Evolutionary conservation across 2,329 filamentous ascomycete genomes (phyloP), one percentile per base, ranked within the genome.

Genomic region (Venturia asperata): DNA sequence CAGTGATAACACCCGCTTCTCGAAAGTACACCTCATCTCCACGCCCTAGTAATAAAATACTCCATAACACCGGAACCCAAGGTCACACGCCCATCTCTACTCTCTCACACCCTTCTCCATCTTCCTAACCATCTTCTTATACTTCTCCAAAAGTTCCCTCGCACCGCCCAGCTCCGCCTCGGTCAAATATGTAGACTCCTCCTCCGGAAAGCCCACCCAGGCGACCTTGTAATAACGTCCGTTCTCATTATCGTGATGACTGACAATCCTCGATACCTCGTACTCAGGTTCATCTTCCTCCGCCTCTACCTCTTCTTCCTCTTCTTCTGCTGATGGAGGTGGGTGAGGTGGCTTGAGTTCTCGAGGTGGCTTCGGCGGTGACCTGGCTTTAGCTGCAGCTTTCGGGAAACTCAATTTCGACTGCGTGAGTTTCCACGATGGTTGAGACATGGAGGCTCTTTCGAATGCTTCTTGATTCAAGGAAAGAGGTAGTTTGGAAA

Each of bases 141-240:
- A 64, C 15, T 60, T 39, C n/a, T 47, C 27, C 37, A 64, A 27
- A 24, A 64, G 19, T 27, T 64, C 39, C 39, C 24, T 47, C 5
- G 63, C 63, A 34, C 45, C 37, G 19, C 7, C 19, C 34, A 64
- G 45, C 21, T 64, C 63, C 19, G 17, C 63, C 37, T 64, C 49
- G 27, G 63, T 56, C 63, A 64, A 30, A 4, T 39, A 64, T 11
- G 63, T 64, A 19, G 30, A 39, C 4, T 64, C 63, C 34, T 64
- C 63, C 17, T 42, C 34, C n/a, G 63, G 24, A 13, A 27, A 60
- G 7, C 63, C 63, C 10, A 60, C 27, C 63, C 63, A 64, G 34
- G 47, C 19, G 13, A 64, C 63, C 24, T 9, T 34, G 21, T 41
- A 64, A n/a, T 39, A 64, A 17, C 63, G 24, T 2, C 37, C 49